These are phyloP conservation scores for Geoglossum cookeanum DNA, from an alignment of 2,329 filamentous ascomycete genomes.

Conservation along the genomic window DNA sequence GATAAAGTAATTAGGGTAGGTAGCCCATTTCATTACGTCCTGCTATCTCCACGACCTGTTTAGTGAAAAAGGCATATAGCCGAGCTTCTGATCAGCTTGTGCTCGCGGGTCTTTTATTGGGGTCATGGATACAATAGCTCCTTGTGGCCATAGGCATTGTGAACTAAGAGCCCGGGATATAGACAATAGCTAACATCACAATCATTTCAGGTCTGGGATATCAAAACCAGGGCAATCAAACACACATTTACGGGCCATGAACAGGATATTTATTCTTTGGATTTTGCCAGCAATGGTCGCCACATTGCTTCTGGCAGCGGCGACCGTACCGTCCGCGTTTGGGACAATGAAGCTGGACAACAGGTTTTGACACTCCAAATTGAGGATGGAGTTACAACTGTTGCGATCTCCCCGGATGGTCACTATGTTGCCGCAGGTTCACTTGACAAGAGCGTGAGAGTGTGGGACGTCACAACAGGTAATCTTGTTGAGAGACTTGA, in stretches of 20 bases:
- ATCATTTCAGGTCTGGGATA: slow-evolving; percentile 69
- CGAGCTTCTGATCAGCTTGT: neutral
- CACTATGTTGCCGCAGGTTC: slow-evolving; percentile 89
- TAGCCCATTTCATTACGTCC: slow-evolving; percentile 9
- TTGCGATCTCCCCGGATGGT: slow-evolving; percentile 90
- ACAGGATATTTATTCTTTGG: slow-evolving; percentile 93
- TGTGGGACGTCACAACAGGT: slow-evolving; percentile 82
- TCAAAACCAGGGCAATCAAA: slow-evolving; percentile 61
- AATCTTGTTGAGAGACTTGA: slow-evolving; percentile 82
- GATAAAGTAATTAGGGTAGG: slow-evolving; percentile 90
- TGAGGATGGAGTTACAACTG: slow-evolving; percentile 92
- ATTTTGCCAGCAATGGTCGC: slow-evolving; percentile 83
- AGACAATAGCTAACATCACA: neutral
- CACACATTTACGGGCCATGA: slow-evolving; percentile 94
- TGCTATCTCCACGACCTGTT: neutral
- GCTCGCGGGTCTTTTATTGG: neutral
- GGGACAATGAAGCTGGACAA: slow-evolving; percentile 76
- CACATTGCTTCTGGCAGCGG: slow-evolving; percentile 92
- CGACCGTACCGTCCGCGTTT: slow-evolving; percentile 83
- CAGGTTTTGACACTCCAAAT: slow-evolving; percentile 77
- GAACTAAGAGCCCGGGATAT: neutral
- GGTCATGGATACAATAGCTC: neutral
- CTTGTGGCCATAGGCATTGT: neutral
- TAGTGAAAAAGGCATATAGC: neutral
- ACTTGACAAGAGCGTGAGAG: slow-evolving; percentile 90